A percentile compares a stretch with the other conserved stretches of the same genome.
Conservation (phyloP, 495 filamentous ascomycete species). For the Terfezia boudieri region DNA sequence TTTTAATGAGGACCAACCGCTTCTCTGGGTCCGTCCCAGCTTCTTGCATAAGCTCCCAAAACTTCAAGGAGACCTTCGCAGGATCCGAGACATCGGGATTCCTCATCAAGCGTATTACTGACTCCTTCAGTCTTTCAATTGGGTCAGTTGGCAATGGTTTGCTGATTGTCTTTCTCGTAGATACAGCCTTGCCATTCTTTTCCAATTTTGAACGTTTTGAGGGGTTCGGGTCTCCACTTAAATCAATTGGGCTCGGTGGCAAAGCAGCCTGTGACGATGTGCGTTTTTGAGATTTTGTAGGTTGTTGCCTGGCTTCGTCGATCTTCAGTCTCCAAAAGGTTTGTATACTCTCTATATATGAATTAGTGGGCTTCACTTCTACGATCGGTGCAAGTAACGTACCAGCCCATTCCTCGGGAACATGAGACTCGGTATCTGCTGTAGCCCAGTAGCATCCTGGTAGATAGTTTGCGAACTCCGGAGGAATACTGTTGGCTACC, state of each 20-base stretch:
- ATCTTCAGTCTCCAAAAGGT: background rate
- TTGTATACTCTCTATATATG: background rate
- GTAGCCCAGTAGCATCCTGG: background rate
- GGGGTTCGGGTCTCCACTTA: background rate
- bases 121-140: constrained; percentile 2
- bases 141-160: background rate
- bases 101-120: constrained; percentile 10
- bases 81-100: constrained; percentile 3
- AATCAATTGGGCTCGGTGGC: background rate
- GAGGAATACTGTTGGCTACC: no score
- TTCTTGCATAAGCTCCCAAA: background rate
- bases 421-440: background rate
- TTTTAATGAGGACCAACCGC: background rate
- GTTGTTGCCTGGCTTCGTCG: background rate
- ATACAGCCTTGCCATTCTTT: background rate
- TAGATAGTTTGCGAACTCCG: background rate
- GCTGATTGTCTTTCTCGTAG: background rate
- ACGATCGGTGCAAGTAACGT: background rate
- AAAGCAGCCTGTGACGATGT: background rate
- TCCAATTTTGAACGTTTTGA: background rate
- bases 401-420: background rate
- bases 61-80: constrained; percentile 4
- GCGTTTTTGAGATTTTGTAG: background rate
- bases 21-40: background rate
- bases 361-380: background rate